A percentile compares a stretch with the other conserved stretches of the same genome.
phyloP scores from a whole-genome alignment of 108 stramenopile species.

The Parietichytrium sp. region DNA sequence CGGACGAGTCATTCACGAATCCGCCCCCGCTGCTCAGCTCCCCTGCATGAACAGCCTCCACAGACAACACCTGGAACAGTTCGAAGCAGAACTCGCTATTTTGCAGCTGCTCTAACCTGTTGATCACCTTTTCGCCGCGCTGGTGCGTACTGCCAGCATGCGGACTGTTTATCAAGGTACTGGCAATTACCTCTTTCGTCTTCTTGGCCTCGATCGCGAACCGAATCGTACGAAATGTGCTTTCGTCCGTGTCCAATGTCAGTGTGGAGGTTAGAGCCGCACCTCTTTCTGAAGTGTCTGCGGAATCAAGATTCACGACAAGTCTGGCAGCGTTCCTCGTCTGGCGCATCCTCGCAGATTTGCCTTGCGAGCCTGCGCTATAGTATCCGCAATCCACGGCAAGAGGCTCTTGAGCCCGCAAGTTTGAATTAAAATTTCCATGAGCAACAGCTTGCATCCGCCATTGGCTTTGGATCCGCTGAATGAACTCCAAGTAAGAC shows the following conservation, averaged over 20 bases:
- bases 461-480: background rate
- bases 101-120: background rate
- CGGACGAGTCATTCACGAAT: background rate
- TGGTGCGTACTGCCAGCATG: background rate
- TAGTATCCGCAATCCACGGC: constrained; percentile 31
- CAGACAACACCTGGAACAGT: constrained; percentile 22
- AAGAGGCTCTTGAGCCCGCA: constrained; percentile 23
- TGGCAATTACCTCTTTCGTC: background rate
- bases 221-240: background rate
- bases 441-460: constrained; percentile 28
- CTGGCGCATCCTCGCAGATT: background rate
- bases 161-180: background rate
- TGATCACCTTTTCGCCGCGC: background rate
- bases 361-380: constrained; percentile 1
- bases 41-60: constrained; percentile 4
- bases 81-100: constrained; percentile 4
- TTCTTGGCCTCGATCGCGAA: background rate
- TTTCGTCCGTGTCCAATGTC: background rate
- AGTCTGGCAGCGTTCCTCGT: constrained; percentile 16
- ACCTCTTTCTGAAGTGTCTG: background rate
- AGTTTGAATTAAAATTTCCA: background rate
- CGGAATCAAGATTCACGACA: background rate
- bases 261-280: too few relatives aligned
- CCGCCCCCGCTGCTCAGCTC: background rate
- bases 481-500: background rate